Conservation (phyloP, 2,329 filamentous ascomycete species). For the Paecilomyces sp. region DNA sequence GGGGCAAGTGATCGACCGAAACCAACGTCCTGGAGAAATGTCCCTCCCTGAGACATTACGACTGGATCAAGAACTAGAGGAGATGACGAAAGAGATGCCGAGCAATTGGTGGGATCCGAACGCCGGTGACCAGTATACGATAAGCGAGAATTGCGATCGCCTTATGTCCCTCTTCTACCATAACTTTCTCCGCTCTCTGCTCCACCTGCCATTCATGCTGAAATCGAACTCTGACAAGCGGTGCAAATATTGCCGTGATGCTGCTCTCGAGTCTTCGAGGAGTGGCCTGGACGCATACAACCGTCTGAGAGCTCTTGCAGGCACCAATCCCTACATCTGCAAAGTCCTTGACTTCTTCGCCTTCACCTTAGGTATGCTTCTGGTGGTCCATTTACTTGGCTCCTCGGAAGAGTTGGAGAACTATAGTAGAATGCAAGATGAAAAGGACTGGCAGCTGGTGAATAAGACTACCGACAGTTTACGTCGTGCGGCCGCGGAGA, state of each 20-base stretch:
- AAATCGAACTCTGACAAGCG: slow-evolving; percentile 26
- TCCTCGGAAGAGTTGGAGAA: slow-evolving; percentile 17
- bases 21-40: slow-evolving; percentile 27
- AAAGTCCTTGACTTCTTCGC: slow-evolving; percentile 43
- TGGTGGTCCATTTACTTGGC: slow-evolving; percentile 38
- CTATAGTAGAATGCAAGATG: slow-evolving; percentile 22
- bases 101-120: slow-evolving; percentile 21
- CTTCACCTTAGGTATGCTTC: slow-evolving; percentile 40
- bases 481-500: slow-evolving; percentile 21
- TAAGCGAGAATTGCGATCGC: slow-evolving; percentile 22
- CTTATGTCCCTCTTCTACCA: slow-evolving; percentile 34
- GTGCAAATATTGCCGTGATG: slow-evolving; percentile 32
- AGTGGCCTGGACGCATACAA: slow-evolving; percentile 34
- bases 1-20: slow-evolving; percentile 36
- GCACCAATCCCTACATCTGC: slow-evolving; percentile 31
- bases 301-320: slow-evolving; percentile 19
- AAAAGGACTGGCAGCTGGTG: slow-evolving; percentile 31
- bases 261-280: slow-evolving; percentile 36
- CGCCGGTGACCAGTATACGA: slow-evolving; percentile 10
- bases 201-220: slow-evolving; percentile 44
- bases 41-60: slow-evolving; percentile 32
- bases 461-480: slow-evolving; percentile 24
- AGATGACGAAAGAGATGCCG: slow-evolving; percentile 21
- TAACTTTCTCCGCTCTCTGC: slow-evolving; percentile 29
- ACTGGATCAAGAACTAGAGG: slow-evolving; percentile 36